phyloP scores from a whole-genome alignment of 371 early-diverging fungal species.

The Circinella minor region DNA sequence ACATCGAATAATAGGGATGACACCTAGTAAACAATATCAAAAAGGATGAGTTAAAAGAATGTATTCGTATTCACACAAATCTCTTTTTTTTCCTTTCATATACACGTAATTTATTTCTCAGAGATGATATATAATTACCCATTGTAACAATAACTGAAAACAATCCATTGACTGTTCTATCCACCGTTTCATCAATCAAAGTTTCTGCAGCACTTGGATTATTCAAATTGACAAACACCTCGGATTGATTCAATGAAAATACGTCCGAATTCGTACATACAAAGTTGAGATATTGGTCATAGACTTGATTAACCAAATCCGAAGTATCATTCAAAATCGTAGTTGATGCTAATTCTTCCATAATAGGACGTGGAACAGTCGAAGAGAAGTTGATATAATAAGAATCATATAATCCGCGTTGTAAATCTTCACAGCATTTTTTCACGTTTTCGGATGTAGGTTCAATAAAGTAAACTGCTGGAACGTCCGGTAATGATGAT shows the following conservation, averaged over 20 bases:
- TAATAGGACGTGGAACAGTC: slow-evolving; percentile 83
- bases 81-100: background rate
- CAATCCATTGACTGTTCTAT: slow-evolving; percentile 78
- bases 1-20: slow-evolving; percentile 89
- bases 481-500: slow-evolving; percentile 92
- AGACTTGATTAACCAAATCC: slow-evolving; percentile 86
- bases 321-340: slow-evolving; percentile 76
- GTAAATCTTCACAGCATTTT: slow-evolving; percentile 87
- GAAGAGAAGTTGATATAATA: slow-evolving; percentile 96
- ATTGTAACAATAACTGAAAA: slow-evolving; percentile 94
- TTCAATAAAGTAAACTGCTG: slow-evolving; percentile 97
- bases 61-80: background rate
- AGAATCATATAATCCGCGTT: slow-evolving; percentile 89
- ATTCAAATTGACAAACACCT: slow-evolving; percentile 83
- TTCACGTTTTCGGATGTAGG: slow-evolving; percentile 88
- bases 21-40: slow-evolving; percentile 44
- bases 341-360: slow-evolving; percentile 93
- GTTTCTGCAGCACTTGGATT: slow-evolving; percentile 80
- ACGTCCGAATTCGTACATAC: slow-evolving; percentile 92
- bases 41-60: background rate
- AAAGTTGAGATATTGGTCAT: slow-evolving; percentile 97
- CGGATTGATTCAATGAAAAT: slow-evolving; percentile 90
- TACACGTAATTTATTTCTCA: background rate
- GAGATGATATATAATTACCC: slow-evolving; percentile 43
- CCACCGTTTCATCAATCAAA: slow-evolving; percentile 77